phyloP scores from a whole-genome alignment of 192 early-diverging fungal genomes.

The Backusella luteola region DNA sequence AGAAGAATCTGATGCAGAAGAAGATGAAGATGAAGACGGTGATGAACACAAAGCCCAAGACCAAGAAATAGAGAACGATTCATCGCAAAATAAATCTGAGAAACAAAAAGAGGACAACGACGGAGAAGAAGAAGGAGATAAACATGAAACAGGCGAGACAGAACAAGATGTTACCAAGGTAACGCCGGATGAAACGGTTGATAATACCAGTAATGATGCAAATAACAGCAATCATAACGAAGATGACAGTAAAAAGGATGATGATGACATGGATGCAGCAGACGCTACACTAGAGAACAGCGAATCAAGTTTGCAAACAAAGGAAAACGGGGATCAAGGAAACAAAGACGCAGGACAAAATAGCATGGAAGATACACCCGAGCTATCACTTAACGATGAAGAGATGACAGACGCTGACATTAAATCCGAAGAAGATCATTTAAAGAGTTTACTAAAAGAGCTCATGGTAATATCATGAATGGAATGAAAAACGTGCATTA shows the following conservation, averaged over 20 bases:
- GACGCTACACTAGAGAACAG: neutral
- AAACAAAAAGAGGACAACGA: conserved; percentile 20
- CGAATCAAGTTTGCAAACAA: neutral
- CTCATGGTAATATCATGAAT: conserved; percentile 11
- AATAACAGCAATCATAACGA: neutral
- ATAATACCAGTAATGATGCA: neutral
- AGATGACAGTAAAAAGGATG: neutral
- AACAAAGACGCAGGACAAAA: neutral
- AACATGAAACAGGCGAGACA: neutral
- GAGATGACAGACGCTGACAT: neutral
- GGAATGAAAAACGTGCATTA: neutral
- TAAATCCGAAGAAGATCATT: neutral
- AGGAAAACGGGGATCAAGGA: neutral
- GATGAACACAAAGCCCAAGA: neutral
- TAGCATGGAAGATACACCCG: neutral
- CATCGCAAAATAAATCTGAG: neutral
- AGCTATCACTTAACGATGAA: conserved; percentile 7
- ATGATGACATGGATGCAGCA: neutral
- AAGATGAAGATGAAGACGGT: conserved; percentile 16
- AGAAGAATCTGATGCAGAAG: conserved; percentile 16
- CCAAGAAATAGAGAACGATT: neutral
- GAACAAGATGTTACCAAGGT: neutral
- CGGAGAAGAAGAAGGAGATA: neutral
- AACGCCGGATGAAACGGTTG: neutral
- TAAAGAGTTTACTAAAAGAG: neutral